Conservation (phyloP, 306 rosid genomes). For the Parietaria judaica region DNA sequence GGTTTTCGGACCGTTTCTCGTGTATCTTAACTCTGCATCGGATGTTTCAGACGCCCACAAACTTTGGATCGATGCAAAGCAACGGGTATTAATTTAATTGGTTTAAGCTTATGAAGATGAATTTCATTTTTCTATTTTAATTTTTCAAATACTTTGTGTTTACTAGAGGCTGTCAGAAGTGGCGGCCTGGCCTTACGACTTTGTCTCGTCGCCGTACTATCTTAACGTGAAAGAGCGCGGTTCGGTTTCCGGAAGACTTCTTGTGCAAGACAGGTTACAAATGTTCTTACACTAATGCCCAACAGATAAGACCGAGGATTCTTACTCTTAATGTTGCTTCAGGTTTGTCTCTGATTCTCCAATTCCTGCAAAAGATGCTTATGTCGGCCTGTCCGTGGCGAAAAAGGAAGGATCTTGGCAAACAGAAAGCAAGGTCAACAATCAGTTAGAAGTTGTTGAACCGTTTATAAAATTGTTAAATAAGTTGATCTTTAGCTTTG, state of each 20-base stretch:
- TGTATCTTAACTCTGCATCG: constrained; percentile 33
- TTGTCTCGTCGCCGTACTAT: constrained; percentile 28
- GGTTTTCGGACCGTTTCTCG: constrained; percentile 39
- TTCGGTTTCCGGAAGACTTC: constrained; percentile 27
- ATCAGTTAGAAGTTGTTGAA: neutral
- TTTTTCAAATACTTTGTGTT: constrained; percentile 7
- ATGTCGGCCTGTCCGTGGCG: constrained; percentile 37
- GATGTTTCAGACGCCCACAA: constrained; percentile 28
- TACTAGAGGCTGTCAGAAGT: constrained; percentile 31
- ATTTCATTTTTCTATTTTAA: neutral
- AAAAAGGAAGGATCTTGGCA: constrained; percentile 37
- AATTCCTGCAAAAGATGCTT: constrained; percentile 25
- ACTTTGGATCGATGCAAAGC: constrained; percentile 35
- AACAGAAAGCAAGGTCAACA: constrained; percentile 34
- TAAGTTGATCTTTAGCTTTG: neutral
- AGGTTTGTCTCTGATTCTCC: constrained; percentile 30
- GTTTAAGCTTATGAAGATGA: no score
- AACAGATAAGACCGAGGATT: neutral
- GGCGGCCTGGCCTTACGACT: constrained; percentile 34
- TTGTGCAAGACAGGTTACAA: constrained; percentile 26
- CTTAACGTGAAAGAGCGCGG: constrained; percentile 31
- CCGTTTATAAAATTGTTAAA: no score
- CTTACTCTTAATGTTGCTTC: neutral
- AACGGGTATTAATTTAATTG: constrained; percentile 23
- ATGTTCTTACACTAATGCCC: neutral